Percentiles rank a stretch among this genome's conserved stretches.
phyloP scores from a whole-genome alignment of 352 stramenopile species.

The Phytophthora cryptogea region DNA sequence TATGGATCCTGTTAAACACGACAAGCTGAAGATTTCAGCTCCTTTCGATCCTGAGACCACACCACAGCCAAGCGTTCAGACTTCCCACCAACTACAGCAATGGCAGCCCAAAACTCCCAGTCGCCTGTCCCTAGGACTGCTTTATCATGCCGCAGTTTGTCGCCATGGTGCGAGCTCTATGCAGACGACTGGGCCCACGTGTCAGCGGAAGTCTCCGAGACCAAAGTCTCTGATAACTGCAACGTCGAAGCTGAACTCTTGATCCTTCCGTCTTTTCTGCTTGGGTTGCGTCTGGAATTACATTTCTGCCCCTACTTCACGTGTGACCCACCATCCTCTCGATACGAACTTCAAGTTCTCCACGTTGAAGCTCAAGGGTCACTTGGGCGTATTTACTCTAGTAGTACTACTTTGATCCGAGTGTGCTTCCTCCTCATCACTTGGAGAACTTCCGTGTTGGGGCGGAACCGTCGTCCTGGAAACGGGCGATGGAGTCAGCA shows the following conservation, averaged over 20 bases:
- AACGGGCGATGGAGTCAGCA: constrained; percentile 17
- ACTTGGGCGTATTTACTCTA: background rate
- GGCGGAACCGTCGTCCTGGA: constrained; percentile 24
- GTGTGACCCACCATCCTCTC: background rate
- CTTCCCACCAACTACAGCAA: too few species aligned
- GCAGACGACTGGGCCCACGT: constrained; percentile 8
- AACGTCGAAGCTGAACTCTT: constrained; percentile 17
- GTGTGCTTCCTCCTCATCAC: constrained; percentile 16
- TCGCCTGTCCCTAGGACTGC: too few species aligned
- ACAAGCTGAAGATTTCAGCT: background rate
- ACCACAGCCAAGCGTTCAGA: too few species aligned
- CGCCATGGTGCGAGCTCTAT: constrained; percentile 9
- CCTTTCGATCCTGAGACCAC: background rate
- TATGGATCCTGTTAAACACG: too few species aligned
- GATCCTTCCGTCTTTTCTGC: constrained; percentile 20
- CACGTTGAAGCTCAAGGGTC: constrained; percentile 23
- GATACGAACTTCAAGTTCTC: background rate
- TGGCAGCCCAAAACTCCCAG: too few species aligned
- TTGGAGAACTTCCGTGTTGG: constrained; percentile 10
- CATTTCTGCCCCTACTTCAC: constrained; percentile 2
- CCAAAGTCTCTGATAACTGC: background rate
- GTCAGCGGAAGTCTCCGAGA: background rate
- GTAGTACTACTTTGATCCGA: background rate
- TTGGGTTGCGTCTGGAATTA: background rate
- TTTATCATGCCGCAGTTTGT: too few species aligned